A percentile compares a stretch with the other conserved stretches of the same genome.
These are phyloP conservation scores for Colletotrichum gloeosporioides DNA, from an alignment of 2,329 filamentous ascomycete species.

Conservation along the genomic window DNA sequence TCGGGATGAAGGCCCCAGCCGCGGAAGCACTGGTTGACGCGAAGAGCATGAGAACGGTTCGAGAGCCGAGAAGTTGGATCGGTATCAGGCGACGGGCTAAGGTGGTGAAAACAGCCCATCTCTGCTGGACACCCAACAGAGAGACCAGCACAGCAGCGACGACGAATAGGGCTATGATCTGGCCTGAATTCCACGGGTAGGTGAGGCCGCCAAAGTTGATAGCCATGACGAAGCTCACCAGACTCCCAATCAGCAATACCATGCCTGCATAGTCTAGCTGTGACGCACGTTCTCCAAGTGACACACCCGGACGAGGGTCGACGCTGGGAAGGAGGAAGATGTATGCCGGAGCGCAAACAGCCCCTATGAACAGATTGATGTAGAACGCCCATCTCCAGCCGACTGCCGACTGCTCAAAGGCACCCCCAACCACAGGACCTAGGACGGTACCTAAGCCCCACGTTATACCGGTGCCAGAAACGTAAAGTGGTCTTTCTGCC, in stretches of 20 bases:
- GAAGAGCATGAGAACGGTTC: neutral
- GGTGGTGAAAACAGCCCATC: slow-evolving; percentile 18
- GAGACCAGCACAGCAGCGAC: slow-evolving; percentile 38
- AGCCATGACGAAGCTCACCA: slow-evolving; percentile 47
- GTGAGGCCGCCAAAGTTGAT: slow-evolving; percentile 54
- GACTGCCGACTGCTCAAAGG: slow-evolving; percentile 40
- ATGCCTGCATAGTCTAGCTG: slow-evolving; percentile 51
- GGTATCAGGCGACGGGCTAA: neutral
- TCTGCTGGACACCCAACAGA: neutral
- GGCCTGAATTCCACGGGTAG: slow-evolving; percentile 50
- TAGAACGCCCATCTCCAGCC: slow-evolving; percentile 53
- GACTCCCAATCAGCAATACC: slow-evolving; percentile 44
- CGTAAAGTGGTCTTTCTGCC: slow-evolving; percentile 5
- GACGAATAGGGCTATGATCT: slow-evolving; percentile 50
- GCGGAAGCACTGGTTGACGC: neutral
- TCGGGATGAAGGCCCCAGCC: neutral
- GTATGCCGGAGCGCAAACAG: slow-evolving; percentile 30
- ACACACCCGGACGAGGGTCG: slow-evolving; percentile 21
- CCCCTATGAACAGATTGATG: slow-evolving; percentile 55
- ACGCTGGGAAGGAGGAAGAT: slow-evolving; percentile 30
- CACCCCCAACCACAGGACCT: slow-evolving; percentile 44
- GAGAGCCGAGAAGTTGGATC: neutral
- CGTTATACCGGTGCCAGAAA: slow-evolving; percentile 25
- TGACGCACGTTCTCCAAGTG: slow-evolving; percentile 29
- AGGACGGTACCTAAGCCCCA: slow-evolving; percentile 52